Percentiles rank a stretch among this genome's conserved stretches.
phyloP scores from a whole-genome alignment of 768 basidiomycete genomes.

The Leccinum boreale region DNA sequence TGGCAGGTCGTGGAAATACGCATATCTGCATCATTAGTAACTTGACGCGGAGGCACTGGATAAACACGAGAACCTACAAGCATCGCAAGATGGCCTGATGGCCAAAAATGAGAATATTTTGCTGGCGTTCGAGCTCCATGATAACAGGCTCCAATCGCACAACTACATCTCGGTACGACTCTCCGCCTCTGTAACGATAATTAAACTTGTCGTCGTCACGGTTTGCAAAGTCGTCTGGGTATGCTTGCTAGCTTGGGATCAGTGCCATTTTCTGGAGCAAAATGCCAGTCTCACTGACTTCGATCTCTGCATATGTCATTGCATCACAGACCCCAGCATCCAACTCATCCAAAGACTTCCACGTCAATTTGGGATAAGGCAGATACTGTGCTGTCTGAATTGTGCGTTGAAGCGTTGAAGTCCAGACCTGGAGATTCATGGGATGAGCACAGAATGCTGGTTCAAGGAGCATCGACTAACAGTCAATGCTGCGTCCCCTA shows the following conservation, averaged over 20 bases:
- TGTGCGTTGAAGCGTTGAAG: conserved; percentile 92
- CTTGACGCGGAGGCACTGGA: neutral
- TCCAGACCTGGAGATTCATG: conserved; percentile 74
- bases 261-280: neutral
- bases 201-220: conserved; percentile 99
- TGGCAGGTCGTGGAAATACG: conserved; percentile 91
- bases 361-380: conserved; percentile 88
- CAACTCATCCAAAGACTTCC: conserved; percentile 98
- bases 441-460: neutral
- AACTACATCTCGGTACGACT: conserved; percentile 97
- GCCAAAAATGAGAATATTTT: conserved; percentile 94
- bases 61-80: conserved; percentile 43
- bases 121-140: conserved; percentile 97
- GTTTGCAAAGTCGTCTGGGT: conserved; percentile 97
- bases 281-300: conserved; percentile 47
- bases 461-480: conserved; percentile 39
- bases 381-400: conserved; percentile 84
- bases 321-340: conserved; percentile 99
- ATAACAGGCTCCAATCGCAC: conserved; percentile 95
- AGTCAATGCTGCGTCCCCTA: conserved; percentile 85
- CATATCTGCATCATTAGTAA: conserved; percentile 57
- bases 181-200: conserved; percentile 95
- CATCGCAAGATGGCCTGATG: conserved; percentile 91
- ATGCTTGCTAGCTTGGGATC: conserved; percentile 59
- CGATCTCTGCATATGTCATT: conserved; percentile 99